These are phyloP conservation scores for Olyra latifolia DNA, from an alignment of 176 grass and related monocot genomes.

Conservation along the genomic window DNA sequence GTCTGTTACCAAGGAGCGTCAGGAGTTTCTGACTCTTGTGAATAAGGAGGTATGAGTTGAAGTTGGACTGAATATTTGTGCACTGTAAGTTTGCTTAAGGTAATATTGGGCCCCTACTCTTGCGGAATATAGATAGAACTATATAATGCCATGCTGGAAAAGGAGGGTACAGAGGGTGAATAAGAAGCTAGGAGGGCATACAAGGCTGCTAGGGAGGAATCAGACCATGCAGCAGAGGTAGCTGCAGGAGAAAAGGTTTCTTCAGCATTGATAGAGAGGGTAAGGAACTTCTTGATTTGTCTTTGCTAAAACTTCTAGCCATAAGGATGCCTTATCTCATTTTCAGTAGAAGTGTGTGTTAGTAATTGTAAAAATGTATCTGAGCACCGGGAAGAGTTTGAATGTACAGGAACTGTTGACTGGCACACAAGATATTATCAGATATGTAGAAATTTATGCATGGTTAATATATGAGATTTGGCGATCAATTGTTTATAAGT, in stretches of 20 bases:
- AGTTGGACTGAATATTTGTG: constrained; percentile 6
- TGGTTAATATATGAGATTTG: background rate
- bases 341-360: background rate
- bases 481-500: background rate
- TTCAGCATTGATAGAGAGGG: constrained; percentile 91
- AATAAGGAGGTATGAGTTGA: constrained; percentile 77
- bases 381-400: background rate
- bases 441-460: constrained; percentile 1
- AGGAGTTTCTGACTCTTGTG: constrained; percentile 92
- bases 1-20: constrained; percentile 84
- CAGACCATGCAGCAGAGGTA: constrained; percentile 68
- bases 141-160: constrained; percentile 81
- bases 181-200: constrained; percentile 90
- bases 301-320: constrained; percentile 15
- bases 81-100: constrained; percentile 21
- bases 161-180: constrained; percentile 91
- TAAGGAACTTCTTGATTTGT: constrained; percentile 29
- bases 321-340: constrained; percentile 9
- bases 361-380: background rate
- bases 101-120: constrained; percentile 12
- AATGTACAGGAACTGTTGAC: constrained; percentile 14
- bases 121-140: constrained; percentile 76
- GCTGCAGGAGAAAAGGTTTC: constrained; percentile 72
- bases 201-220: constrained; percentile 72
- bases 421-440: background rate